Base-by-base conservation (phyloP, 2,329 filamentous ascomycete genomes). In the Zasmidium cellare region DNA sequence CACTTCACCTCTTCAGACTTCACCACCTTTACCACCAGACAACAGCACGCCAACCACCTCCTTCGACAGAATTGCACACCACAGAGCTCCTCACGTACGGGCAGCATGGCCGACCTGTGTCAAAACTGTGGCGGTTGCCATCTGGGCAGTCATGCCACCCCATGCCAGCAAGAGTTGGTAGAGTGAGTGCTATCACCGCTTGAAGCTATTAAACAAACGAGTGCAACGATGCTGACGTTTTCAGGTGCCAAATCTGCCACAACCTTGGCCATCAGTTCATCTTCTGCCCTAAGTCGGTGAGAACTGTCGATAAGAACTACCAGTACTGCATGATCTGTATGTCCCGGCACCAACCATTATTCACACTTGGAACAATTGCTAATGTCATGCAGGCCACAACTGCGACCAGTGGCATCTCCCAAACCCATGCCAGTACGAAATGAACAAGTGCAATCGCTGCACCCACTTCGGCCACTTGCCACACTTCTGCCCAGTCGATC, bases 391-490 rank as follows among this genome's bases (percentile, higher is more conserved):
- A 41, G 35, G 66, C 47, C 60, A 65, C 51, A 69, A 69, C 55
- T 69, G 66, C 49, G 66, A 67, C 48, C 22, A 28, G 11, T 67
- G 67, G 67, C 67, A 69, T 46, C 63, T 69, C 7, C 67, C 67
- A 2, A 11, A 47, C 1, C 63, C 66, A 3, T 69, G 67, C 41
- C 12, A 44, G 20, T 18, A 35, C 1, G 31, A 50, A 1, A 18
- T 64, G 14, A 25, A 59, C 14, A 14, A 53, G 5, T 69, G 67
- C 47, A 41, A 16, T n/a, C 57, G 58, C 14, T 69, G 67, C 57
- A 35, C 46, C 3, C 35, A 59, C n/a, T 25, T 24, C 14, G 67
- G 67, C 18, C 67, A 69, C 31, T n/a, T 64, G 20, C 52, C 61
- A 19, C 50, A 55, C 41, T 66, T 65, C 58, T 69, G 67, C 41